Evolutionary conservation across 495 filamentous ascomycete genomes (phyloP), one percentile per base, ranked within the genome.

Genomic region (Cenococcum geophilum): DNA sequence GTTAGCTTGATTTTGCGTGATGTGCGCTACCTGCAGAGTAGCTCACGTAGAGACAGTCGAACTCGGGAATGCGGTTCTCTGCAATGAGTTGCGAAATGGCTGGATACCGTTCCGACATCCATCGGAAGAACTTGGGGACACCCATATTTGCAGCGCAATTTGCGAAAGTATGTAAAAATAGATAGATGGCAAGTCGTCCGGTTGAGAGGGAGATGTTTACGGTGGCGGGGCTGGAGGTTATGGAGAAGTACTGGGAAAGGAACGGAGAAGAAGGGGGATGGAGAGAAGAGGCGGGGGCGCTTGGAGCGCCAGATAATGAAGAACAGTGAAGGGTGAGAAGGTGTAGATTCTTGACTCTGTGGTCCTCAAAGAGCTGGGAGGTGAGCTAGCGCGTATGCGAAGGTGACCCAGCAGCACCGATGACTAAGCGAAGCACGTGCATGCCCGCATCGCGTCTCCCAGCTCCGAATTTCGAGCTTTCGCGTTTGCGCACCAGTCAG

Each of bases 81-180:
- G 91, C 92, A 74, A 99, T 97, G 65, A 99, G 81, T 83, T 96
- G 91, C 40, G 93, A 97, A 74, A 99, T 99, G 58, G 95, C 85
- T 32, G 95, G 95, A 82, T 99, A 99, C 69, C 95, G 88, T 84
- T 99, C 95, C 47, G 89, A 95, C 80, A 97, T 86, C 92, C 92
- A 97, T 78, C 92, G 74, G 72, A 87, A 88, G 75, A 88, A 97
- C 71, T 98, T 98, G 65, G 93, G 93, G 72, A 98, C 92, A 87
- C 93, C 95, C 84, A 83, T 85, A 67, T 20, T 48, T 54, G 54
- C 50, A n/a, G 52, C 40, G 27, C 23, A n/a, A 32, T 5, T 27
- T 32, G 20, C 4, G n/a, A 52, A 23, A 52, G 12, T 32, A 12
- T 12, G 49, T 6, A 23, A 52, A 14, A 32, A 52, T 52, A 52